phyloP scores from a whole-genome alignment of 805 yeast genomes.

The Candida berthetii region DNA sequence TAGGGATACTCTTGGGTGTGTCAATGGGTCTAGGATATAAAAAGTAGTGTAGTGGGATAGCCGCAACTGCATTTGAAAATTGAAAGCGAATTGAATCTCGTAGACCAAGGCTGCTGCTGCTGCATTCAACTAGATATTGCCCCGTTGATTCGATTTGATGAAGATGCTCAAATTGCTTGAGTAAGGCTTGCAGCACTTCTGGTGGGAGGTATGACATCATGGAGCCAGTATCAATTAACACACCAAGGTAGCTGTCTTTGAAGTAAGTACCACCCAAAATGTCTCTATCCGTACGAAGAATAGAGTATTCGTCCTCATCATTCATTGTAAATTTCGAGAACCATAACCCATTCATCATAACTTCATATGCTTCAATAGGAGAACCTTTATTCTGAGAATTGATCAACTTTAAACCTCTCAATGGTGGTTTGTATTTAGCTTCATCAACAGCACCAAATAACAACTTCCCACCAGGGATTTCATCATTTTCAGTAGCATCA shows the following conservation, averaged over 20 bases:
- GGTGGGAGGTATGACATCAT: slow-evolving; percentile 12
- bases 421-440: slow-evolving; percentile 27
- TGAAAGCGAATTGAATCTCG: background rate
- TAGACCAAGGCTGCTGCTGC: too few species aligned
- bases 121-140: background rate
- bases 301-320: background rate
- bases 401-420: slow-evolving; percentile 26
- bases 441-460: slow-evolving; percentile 36
- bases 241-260: slow-evolving; percentile 6
- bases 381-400: background rate
- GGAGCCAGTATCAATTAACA: slow-evolving; percentile 17
- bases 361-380: slow-evolving; percentile 9
- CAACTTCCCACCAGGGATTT: slow-evolving; percentile 14
- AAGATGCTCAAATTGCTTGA: background rate
- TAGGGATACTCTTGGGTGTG: background rate
- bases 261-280: slow-evolving; percentile 4
- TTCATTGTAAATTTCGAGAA: background rate
- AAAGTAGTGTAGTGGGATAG: background rate
- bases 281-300: background rate
- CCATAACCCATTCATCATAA: slow-evolving; percentile 7
- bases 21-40: slow-evolving; percentile 3
- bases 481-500: slow-evolving; percentile 2
- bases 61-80: background rate
- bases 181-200: slow-evolving; percentile 5
- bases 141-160: background rate